Conservation (phyloP, 768 basidiomycete species). For the Boletellus emodensis region DNA sequence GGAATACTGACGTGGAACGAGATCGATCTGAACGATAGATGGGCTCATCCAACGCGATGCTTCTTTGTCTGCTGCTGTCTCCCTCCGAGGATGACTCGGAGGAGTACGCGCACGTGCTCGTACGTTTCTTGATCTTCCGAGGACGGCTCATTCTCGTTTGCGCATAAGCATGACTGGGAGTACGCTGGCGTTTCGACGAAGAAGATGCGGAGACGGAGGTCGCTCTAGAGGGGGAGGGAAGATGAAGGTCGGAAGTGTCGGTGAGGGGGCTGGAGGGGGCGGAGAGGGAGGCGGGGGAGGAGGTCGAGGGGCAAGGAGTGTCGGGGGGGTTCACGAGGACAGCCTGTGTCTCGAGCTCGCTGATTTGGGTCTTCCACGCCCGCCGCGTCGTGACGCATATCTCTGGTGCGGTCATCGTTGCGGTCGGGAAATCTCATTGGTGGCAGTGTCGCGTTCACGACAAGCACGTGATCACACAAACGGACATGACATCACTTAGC, state of each 20-base stretch:
- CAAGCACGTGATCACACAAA: slow-evolving; percentile 10
- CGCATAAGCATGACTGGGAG: slow-evolving; percentile 5
- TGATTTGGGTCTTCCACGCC: slow-evolving; percentile 26
- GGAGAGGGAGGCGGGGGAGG: slow-evolving; percentile 20
- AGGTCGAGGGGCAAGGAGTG: slow-evolving; percentile 8
- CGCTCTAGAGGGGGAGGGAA: slow-evolving; percentile 16
- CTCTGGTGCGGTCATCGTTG: slow-evolving; percentile 15
- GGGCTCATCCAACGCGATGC: slow-evolving; percentile 46
- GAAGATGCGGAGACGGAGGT: slow-evolving; percentile 24
- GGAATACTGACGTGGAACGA: slow-evolving; percentile 57
- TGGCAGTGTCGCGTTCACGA: slow-evolving; percentile 19
- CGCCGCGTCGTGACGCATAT: slow-evolving; percentile 29
- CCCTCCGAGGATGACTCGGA: slow-evolving; percentile 41
- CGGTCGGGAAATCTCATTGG: slow-evolving; percentile 6
- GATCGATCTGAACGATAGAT: slow-evolving; percentile 56
- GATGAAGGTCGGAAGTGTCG: slow-evolving; percentile 13
- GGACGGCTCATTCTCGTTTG: slow-evolving; percentile 8
- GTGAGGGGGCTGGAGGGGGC: slow-evolving; percentile 22
- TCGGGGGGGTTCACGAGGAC: neutral
- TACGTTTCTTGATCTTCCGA: slow-evolving; percentile 26
- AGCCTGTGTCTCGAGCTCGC: slow-evolving; percentile 6
- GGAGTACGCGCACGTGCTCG: slow-evolving; percentile 17
- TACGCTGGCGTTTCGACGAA: slow-evolving; percentile 23
- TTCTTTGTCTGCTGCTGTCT: slow-evolving; percentile 39
- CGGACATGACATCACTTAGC: neutral